These are phyloP conservation scores for Sphaceloma murrayae DNA, from an alignment of 2,329 filamentous ascomycete species.

Conservation along the genomic window DNA sequence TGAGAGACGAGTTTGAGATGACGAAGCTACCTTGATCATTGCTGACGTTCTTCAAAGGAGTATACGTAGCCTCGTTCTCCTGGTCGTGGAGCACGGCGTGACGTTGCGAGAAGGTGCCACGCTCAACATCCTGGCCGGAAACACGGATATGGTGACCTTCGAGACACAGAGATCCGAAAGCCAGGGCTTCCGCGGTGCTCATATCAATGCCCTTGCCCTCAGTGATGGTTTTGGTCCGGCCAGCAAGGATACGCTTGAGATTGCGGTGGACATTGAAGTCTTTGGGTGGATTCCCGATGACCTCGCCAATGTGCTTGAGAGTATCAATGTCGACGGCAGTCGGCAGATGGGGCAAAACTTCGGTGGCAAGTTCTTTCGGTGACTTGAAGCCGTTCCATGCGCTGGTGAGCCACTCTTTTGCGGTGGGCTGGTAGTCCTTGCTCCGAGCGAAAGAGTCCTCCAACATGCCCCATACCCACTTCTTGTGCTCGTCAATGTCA, in stretches of 20 bases:
- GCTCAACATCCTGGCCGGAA: conserved; percentile 97
- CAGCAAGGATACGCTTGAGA: conserved; percentile 86
- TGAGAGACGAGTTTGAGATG: conserved; percentile 89
- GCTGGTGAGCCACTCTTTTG: conserved; percentile 96
- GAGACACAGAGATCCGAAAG: conserved; percentile 80
- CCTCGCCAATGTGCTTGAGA: conserved; percentile 71
- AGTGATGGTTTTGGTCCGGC: conserved; percentile 80
- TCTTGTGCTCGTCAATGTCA: conserved; percentile 97
- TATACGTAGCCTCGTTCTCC: conserved; percentile 86
- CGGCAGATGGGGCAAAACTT: conserved; percentile 83
- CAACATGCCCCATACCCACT: conserved; percentile 99
- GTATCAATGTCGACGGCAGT: conserved; percentile 67
- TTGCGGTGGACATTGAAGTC: conserved; percentile 87
- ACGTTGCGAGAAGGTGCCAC: conserved; percentile 97
- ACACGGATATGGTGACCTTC: conserved; percentile 97
- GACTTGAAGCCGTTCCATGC: conserved; percentile 99
- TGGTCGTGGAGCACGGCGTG: conserved; percentile 97
- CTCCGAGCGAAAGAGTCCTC: conserved; percentile 95
- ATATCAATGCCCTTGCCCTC: conserved; percentile 96
- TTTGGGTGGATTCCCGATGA: conserved; percentile 69
- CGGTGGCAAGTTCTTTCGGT: conserved; percentile 90
- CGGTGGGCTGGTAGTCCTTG: conserved; percentile 92
- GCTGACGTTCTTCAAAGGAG: conserved; percentile 78
- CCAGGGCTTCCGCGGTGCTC: conserved; percentile 91
- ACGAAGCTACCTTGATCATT: conserved; percentile 92